phyloP scores from a whole-genome alignment of 257 asterid genomes.

The Echium plantagineum region DNA sequence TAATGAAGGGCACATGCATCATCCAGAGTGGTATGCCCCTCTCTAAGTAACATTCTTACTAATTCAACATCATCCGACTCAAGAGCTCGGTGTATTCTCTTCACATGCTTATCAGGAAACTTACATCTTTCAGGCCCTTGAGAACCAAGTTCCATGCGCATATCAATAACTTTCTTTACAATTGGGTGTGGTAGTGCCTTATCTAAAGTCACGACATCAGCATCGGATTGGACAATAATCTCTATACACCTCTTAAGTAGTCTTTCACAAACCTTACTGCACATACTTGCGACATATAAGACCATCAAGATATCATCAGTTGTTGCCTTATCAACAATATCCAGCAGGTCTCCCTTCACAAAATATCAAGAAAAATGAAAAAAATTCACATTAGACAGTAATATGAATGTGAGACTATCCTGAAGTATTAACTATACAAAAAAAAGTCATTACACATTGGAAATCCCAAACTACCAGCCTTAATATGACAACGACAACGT shows the following conservation, averaged over 20 bases:
- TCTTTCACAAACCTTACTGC: constrained; percentile 45
- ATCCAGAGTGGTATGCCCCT: constrained; percentile 70
- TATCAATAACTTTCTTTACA: constrained; percentile 44
- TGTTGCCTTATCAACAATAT: constrained; percentile 58
- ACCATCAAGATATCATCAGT: constrained; percentile 70
- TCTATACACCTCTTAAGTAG: constrained; percentile 51
- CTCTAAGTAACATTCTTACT: constrained; percentile 79
- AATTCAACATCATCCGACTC: constrained; percentile 95
- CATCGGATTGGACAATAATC: constrained; percentile 73
- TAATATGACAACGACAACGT: too few species aligned
- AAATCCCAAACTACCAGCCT: too few species aligned
- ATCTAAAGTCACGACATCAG: constrained; percentile 68
- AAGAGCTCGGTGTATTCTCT: constrained; percentile 86
- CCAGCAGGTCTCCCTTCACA: constrained; percentile 57
- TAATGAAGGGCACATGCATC: constrained; percentile 84
- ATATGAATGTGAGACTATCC: neutral
- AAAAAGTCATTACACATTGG: too few species aligned
- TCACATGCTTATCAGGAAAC: constrained; percentile 71
- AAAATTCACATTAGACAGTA: neutral
- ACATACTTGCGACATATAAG: constrained; percentile 54
- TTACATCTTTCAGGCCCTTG: constrained; percentile 30
- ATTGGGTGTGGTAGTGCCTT: constrained; percentile 61
- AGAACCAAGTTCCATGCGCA: constrained; percentile 46
- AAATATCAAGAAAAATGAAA: constrained; percentile 11
- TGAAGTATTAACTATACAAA: neutral